phyloP scores from a whole-genome alignment of 164 flowering plant genomes.

The Chimonanthus salicifolius region DNA sequence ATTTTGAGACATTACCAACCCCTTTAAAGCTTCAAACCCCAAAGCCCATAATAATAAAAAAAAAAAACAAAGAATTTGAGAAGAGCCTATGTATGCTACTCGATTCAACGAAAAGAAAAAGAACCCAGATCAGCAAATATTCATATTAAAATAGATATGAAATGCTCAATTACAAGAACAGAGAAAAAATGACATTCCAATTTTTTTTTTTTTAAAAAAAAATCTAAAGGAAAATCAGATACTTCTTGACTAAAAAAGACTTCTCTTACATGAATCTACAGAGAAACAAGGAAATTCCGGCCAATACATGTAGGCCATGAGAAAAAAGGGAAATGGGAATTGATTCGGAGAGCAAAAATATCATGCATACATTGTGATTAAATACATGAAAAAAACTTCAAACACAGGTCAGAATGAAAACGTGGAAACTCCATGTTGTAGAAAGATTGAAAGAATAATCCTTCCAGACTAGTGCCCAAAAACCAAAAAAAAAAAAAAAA shows the following conservation, averaged over 20 bases:
- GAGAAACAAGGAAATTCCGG: background rate
- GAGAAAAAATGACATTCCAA: background rate
- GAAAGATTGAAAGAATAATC: background rate
- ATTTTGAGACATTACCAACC: conserved; percentile 24
- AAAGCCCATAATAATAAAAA: conserved; percentile 11
- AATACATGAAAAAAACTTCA: background rate
- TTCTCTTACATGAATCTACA: background rate
- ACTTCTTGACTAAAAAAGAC: background rate
- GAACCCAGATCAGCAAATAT: background rate
- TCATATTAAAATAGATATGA: background rate
- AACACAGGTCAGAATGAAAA: background rate
- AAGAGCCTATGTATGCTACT: background rate
- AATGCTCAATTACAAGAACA: background rate
- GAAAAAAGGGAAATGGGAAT: background rate
- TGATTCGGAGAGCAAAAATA: background rate
- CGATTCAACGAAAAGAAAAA: background rate
- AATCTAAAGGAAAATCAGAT: background rate
- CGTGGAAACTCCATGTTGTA: background rate
- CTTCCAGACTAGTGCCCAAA: background rate
- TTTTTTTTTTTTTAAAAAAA: background rate
- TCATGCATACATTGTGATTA: background rate
- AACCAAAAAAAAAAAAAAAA: background rate
- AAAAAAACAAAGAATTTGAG: background rate
- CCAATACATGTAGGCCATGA: background rate
- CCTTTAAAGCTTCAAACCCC: background rate